phyloP scores from a whole-genome alignment of 1,284 basidiomycete genomes.

The Ceratobasidium sp. region DNA sequence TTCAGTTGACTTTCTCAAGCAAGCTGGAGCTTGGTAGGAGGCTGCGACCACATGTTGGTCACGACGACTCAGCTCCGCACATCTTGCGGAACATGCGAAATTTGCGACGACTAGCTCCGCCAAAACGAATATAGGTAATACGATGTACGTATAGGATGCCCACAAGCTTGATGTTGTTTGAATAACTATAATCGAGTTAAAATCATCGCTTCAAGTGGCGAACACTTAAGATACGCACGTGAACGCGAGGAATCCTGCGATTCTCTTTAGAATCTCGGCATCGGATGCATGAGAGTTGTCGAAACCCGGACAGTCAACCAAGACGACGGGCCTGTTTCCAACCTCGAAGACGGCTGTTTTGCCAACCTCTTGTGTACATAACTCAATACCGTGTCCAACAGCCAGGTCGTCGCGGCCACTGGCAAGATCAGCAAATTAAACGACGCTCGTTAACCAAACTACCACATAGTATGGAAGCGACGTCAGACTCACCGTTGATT shows the following conservation, averaged over 20 bases:
- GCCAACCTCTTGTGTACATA: constrained; percentile 50
- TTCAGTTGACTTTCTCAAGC: constrained; percentile 49
- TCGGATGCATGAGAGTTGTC: constrained; percentile 53
- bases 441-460: neutral
- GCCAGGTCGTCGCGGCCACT: neutral
- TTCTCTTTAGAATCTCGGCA: constrained; percentile 53
- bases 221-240: constrained; percentile 29
- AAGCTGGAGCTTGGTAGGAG: neutral
- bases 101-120: constrained; percentile 60
- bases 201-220: neutral
- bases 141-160: constrained; percentile 65
- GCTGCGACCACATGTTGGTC: constrained; percentile 59
- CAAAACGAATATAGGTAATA: constrained; percentile 61
- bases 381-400: constrained; percentile 50
- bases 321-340: constrained; percentile 43
- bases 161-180: constrained; percentile 49
- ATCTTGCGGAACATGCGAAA: constrained; percentile 60
- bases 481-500: neutral
- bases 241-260: constrained; percentile 50
- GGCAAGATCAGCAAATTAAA: neutral
- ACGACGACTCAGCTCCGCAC: constrained; percentile 59
- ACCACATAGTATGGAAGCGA: neutral
- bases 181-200: neutral
- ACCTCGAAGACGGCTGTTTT: neutral
- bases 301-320: constrained; percentile 54